phyloP scores from a whole-genome alignment of 169 alveolate species.

The Eimeria brunetti region DNA sequence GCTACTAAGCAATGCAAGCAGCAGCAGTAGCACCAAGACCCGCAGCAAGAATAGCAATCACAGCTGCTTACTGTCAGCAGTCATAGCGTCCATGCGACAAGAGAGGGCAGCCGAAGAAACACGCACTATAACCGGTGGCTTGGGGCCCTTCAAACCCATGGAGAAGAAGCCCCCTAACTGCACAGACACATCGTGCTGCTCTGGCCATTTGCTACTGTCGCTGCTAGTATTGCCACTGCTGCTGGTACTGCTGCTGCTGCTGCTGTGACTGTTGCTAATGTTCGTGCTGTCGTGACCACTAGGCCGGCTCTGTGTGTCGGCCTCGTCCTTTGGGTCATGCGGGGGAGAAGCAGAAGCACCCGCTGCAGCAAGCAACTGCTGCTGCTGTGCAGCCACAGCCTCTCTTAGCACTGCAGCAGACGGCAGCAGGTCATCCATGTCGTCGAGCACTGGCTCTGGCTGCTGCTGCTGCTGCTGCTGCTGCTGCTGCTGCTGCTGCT shows the following conservation, averaged over 20 bases:
- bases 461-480: conserved; percentile 1
- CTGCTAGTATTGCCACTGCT: neutral
- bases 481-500: conserved; percentile 56
- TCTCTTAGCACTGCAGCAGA: conserved; percentile 56
- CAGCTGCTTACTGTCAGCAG: conserved; percentile 4
- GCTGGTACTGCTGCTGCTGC: neutral
- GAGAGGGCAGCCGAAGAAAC: conserved; percentile 52
- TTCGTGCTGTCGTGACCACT: neutral
- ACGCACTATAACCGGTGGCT: conserved; percentile 37
- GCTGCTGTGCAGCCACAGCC: conserved; percentile 56
- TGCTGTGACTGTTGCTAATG: neutral
- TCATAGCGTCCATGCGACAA: neutral
- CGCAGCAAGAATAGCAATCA: conserved; percentile 7
- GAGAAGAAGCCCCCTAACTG: conserved; percentile 55
- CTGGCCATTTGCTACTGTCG: conserved; percentile 4
- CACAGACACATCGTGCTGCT: conserved; percentile 39
- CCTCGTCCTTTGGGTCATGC: neutral
- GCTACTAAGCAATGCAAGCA: neutral
- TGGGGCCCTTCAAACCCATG: neutral
- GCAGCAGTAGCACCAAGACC: neutral
- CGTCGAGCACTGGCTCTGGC: conserved; percentile 22
- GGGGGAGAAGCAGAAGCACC: neutral
- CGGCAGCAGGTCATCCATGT: conserved; percentile 46
- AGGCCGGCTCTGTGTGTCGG: neutral
- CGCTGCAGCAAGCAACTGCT: conserved; percentile 16